phyloP scores from a whole-genome alignment of 164 flowering plant genomes.

The Berberis thunbergii region DNA sequence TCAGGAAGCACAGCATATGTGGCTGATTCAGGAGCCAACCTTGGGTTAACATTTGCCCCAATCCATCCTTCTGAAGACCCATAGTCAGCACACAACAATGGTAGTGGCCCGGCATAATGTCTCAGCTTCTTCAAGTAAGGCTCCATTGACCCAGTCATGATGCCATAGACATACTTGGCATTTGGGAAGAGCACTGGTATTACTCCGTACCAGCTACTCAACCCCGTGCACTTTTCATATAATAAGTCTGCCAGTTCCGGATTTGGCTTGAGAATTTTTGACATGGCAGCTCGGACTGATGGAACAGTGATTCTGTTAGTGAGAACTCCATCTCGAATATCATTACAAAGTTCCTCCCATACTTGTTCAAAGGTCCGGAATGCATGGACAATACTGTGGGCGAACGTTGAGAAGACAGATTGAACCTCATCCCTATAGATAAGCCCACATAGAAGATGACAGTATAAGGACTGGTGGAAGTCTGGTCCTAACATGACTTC shows the following conservation, averaged over 20 bases:
- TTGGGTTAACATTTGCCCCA: conserved; percentile 79
- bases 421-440: conserved; percentile 60
- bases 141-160: conserved; percentile 98
- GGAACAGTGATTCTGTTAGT: conserved; percentile 45
- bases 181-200: conserved; percentile 82
- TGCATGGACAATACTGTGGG: conserved; percentile 73
- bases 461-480: conserved; percentile 71
- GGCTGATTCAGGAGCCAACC: conserved; percentile 58
- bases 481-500: conserved; percentile 89
- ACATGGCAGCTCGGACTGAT: conserved; percentile 53
- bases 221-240: conserved; percentile 32
- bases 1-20: conserved; percentile 80
- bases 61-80: conserved; percentile 99
- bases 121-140: conserved; percentile 78
- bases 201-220: conserved; percentile 82
- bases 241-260: conserved; percentile 67
- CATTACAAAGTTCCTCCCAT: conserved; percentile 73
- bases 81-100: conserved; percentile 71
- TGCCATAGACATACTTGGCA: conserved; percentile 74
- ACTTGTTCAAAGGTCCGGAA: conserved; percentile 66
- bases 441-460: conserved; percentile 87
- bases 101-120: conserved; percentile 79
- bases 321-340: conserved; percentile 59
- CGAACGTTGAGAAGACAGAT: conserved; percentile 62
- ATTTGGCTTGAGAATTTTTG: conserved; percentile 59